Base-by-base conservation (phyloP, 169 alveolate genomes). In the Eimeria maxima region DNA sequence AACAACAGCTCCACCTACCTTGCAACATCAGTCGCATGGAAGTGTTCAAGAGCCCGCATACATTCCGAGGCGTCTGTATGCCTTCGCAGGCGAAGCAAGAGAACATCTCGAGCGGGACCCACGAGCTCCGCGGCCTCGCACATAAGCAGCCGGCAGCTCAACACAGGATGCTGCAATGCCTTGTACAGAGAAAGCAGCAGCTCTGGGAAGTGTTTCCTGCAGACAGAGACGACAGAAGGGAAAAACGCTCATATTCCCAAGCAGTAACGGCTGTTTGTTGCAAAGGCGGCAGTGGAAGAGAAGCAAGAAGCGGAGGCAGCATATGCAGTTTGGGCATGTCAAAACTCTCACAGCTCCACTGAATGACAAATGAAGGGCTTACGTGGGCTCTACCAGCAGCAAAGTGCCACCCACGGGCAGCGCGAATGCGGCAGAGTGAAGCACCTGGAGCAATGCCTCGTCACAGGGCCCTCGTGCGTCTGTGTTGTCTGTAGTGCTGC, bases 321-420 rank as follows among this genome's bases (percentile, higher is more conserved):
- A 29, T 4, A 27, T 73, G 55, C 1, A 16, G n/a, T 42, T 11
- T 13, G 53, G 53, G 29, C 53, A 38, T n/a, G 55, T 33, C 83
- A 33, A 73, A 50, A 73, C 18, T 20, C 10, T 8, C 53, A 14
- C 83, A 13, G 14, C 14, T 16, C 27, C 55, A 4, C 44, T 38
- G 53, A 73, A 38, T 53, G 38, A 47, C 55, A 24, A 76, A 22
- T 5, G 27, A 47, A 44, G 44, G 27, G 63, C 74, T 83, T 60
- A 83, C 91, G 44, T 83, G 69, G 76, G 91, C 91, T 83, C 91
- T 50, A 83, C n/a, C 55, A 83, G 55, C 76, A 83, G 76, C 91
- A 83, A 57, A 24, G 74, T 83, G 76, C 91, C 76, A 45, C 91
- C 91, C 55, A 29, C 74, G 33, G 91, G 91, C 76, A 55, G 50